Conservation (phyloP, 768 basidiomycete genomes). For the Cytidiella melzeri region DNA sequence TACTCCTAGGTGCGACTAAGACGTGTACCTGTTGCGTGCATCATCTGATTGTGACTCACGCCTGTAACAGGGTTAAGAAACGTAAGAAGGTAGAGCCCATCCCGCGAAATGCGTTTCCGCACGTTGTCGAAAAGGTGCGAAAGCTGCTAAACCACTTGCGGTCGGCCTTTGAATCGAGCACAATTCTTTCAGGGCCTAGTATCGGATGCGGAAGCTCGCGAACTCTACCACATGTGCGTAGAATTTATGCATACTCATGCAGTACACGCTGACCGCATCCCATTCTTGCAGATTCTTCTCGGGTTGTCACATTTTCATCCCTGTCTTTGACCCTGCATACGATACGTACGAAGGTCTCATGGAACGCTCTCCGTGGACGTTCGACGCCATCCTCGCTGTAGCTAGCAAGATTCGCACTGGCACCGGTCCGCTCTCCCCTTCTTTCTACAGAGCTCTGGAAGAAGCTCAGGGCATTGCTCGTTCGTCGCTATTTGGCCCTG, state of each 20-base stretch:
- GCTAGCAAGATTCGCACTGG: conserved; percentile 91
- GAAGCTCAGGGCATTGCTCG: conserved; percentile 96
- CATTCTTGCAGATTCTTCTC: conserved; percentile 73
- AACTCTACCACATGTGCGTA: conserved; percentile 83
- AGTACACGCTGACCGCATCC: no score
- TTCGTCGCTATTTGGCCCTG: conserved; percentile 88
- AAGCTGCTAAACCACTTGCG: not conserved
- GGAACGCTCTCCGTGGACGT: conserved; percentile 93
- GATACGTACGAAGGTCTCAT: conserved; percentile 91
- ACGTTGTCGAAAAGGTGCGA: conserved; percentile 78
- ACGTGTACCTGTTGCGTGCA: not conserved
- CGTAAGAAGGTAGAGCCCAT: conserved; percentile 80
- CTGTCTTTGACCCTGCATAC: conserved; percentile 87
- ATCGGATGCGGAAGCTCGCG: conserved; percentile 77
- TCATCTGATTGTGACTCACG: conserved; percentile 2
- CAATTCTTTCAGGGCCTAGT: conserved; percentile 80
- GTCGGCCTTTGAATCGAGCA: not conserved
- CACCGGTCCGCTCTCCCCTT: conserved; percentile 75
- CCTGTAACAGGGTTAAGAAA: conserved; percentile 64
- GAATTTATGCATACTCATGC: no score
- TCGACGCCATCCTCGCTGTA: conserved; percentile 88
- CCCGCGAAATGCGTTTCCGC: conserved; percentile 80
- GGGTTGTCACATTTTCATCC: conserved; percentile 94
- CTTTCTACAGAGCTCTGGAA: conserved; percentile 88
- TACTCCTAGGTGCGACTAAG: conserved; percentile 44